These are phyloP conservation scores for Populus tomentosa DNA, from an alignment of 441 rosid genomes.

Conservation along the genomic window DNA sequence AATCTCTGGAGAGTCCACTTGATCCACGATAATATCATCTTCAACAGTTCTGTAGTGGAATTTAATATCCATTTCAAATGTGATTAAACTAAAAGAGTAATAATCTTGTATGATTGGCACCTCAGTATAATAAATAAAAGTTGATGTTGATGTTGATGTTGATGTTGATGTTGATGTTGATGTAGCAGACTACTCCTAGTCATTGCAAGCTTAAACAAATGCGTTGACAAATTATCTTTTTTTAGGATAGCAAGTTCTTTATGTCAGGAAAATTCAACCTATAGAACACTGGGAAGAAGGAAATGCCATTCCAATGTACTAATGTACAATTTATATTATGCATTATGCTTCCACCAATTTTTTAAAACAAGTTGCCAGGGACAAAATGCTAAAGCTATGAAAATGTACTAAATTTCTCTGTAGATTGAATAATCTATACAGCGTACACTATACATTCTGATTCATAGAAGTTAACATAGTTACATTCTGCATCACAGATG, in stretches of 20 bases:
- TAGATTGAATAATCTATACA: background rate
- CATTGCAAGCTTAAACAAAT: background rate
- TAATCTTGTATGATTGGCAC: background rate
- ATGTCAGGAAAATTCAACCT: background rate
- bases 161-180: background rate
- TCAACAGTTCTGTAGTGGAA: constrained; percentile 59
- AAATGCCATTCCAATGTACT: background rate
- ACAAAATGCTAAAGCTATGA: background rate
- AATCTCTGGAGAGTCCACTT: constrained; percentile 65
- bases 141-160: too few relatives aligned
- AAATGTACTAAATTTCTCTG: background rate
- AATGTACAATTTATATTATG: background rate
- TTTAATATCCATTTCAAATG: background rate
- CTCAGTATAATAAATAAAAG: background rate
- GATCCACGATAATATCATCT: constrained; percentile 83
- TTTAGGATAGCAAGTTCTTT: background rate
- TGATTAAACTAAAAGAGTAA: background rate
- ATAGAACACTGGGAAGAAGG: background rate
- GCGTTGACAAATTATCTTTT: background rate
- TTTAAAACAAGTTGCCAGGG: background rate
- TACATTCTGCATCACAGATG: background rate
- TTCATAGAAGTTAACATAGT: background rate
- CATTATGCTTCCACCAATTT: background rate
- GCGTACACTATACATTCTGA: background rate
- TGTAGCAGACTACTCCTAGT: background rate